Base-by-base conservation (phyloP, 208 protist genomes). In the Acanthamoeba lenticulata region DNA sequence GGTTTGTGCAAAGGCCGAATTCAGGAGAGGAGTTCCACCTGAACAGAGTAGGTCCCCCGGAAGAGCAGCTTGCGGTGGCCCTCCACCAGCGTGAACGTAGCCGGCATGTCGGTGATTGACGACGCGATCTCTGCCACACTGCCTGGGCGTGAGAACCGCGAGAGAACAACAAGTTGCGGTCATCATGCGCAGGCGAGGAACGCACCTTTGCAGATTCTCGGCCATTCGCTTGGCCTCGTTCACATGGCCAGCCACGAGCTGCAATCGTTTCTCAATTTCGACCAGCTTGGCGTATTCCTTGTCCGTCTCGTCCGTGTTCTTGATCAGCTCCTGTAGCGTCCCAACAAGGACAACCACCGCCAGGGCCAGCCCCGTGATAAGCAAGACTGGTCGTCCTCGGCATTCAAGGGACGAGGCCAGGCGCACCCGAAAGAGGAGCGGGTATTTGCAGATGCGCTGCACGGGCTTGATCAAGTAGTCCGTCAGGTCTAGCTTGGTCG, bases 401-500 rank as follows among this genome's bases (percentile, higher is more conserved):
- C n/a, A n/a, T n/a, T 79, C 38, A 79, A 32, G 0, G 34, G 29
- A 40, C 52, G 21, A 32, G 32, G 24, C 0, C 4, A 29, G n/a
- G 7, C 81, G 38, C 36, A 90, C 81, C 32, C 52, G 24, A 34
- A 90, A 90, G 27, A 90, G 52, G 5, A 90, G 38, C 5, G 81
- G 81, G 15, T 90, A 90, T 90, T 90, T 90, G 52, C 81, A 90
- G 15, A 90, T 90, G 38, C 81, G 81, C 24, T 90, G 81, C 29
- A 90, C 49, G 7, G 81, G 81, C 32, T 90, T 90, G 52, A 90
- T 90, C 32, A 90, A 47, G 34, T 45, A 90, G 49, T 90, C 81
- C 5, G 52, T 65, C 34, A 90, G 17, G 81, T 90, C 81, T 47
- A 90, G 32, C 36, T 44, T 90, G 32, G 81, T 44, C 45, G 44